Evolutionary conservation across 2,329 filamentous ascomycete genomes (phyloP).

Genomic region (Ambrosiella xylebori): DNA sequence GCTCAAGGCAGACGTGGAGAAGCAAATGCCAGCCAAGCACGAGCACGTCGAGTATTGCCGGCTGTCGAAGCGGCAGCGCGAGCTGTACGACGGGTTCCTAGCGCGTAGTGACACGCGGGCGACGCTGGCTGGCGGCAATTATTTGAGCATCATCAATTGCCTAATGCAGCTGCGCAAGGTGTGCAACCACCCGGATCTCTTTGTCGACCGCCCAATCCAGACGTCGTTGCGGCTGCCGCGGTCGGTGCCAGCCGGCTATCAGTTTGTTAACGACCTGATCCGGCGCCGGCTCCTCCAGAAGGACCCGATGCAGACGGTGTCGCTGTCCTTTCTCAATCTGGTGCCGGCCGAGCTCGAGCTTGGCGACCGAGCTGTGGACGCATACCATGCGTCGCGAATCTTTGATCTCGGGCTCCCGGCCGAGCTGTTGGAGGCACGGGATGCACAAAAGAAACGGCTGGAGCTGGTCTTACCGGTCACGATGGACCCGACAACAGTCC

Average conservation of each 20-base stretch:
- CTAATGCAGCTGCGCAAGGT: slow-evolving; percentile 95
- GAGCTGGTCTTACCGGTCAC: slow-evolving; percentile 32
- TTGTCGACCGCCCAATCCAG: slow-evolving; percentile 88
- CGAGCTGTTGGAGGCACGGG: neutral
- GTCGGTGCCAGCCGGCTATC: slow-evolving; percentile 34
- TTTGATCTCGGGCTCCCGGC: slow-evolving; percentile 4
- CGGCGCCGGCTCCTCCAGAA: slow-evolving; percentile 34
- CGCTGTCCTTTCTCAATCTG: slow-evolving; percentile 63
- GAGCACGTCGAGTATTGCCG: slow-evolving; percentile 95
- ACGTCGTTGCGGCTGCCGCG: slow-evolving; percentile 86
- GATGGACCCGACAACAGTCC: slow-evolving; percentile 49
- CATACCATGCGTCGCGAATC: slow-evolving; percentile 23
- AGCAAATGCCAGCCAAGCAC: slow-evolving; percentile 96
- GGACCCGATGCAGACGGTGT: slow-evolving; percentile 40
- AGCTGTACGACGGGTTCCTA: slow-evolving; percentile 92
- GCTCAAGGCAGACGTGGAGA: slow-evolving; percentile 91
- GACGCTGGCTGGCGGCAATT: slow-evolving; percentile 81
- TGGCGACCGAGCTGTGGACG: slow-evolving; percentile 28
- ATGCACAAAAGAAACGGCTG: slow-evolving; percentile 18
- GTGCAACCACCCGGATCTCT: slow-evolving; percentile 94
- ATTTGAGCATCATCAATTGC: slow-evolving; percentile 95
- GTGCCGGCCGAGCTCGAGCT: slow-evolving; percentile 30
- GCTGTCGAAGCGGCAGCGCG: slow-evolving; percentile 83
- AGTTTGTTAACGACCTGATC: slow-evolving; percentile 50
- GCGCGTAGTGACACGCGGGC: slow-evolving; percentile 76